A percentile compares a stretch with the other conserved stretches of the same genome.
These are phyloP conservation scores for Cutaneotrichosporon sp. DNA, from an alignment of 1,284 basidiomycete genomes.

Conservation along the genomic window DNA sequence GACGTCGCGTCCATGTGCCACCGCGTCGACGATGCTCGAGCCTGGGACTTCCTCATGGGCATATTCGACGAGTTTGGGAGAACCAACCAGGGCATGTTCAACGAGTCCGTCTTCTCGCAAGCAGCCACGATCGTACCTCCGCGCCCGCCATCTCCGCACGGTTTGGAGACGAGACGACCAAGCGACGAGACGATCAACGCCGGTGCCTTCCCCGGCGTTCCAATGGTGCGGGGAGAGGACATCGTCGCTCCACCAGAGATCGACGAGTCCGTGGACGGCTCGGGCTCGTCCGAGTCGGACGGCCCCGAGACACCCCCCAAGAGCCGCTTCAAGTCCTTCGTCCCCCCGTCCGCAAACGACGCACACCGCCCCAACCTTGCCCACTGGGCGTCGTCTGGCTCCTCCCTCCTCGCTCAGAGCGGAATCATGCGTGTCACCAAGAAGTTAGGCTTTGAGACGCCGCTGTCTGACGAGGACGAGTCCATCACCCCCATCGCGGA, in stretches of 20 bases:
- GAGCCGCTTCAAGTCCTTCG: conserved; percentile 26
- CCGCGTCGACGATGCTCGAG: conserved; percentile 64
- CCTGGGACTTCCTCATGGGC: conserved; percentile 67
- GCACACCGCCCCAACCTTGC: neutral
- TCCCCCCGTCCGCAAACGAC: conserved; percentile 17
- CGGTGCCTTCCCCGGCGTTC: conserved; percentile 6
- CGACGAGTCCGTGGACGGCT: conserved; percentile 2
- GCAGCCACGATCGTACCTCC: neutral
- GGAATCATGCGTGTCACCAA: conserved; percentile 4
- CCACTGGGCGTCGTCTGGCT: neutral
- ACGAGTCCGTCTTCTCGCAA: conserved; percentile 29
- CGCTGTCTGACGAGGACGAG: conserved; percentile 14
- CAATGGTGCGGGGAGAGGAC: conserved; percentile 11
- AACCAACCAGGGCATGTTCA: conserved; percentile 24
- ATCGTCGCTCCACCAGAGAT: conserved; percentile 9
- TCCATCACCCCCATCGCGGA: conserved; percentile 18
- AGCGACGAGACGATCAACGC: conserved; percentile 7
- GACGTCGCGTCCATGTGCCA: conserved; percentile 63
- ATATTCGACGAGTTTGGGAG: conserved; percentile 57
- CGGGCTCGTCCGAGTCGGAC: conserved; percentile 8
- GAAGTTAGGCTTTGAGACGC: conserved; percentile 18
- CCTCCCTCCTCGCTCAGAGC: neutral
- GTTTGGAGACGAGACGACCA: neutral
- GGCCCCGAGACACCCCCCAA: conserved; percentile 9
- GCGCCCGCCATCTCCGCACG: conserved; percentile 9